Base-by-base conservation (phyloP, 257 asterid genomes). In the Pogostemon cablin region DNA sequence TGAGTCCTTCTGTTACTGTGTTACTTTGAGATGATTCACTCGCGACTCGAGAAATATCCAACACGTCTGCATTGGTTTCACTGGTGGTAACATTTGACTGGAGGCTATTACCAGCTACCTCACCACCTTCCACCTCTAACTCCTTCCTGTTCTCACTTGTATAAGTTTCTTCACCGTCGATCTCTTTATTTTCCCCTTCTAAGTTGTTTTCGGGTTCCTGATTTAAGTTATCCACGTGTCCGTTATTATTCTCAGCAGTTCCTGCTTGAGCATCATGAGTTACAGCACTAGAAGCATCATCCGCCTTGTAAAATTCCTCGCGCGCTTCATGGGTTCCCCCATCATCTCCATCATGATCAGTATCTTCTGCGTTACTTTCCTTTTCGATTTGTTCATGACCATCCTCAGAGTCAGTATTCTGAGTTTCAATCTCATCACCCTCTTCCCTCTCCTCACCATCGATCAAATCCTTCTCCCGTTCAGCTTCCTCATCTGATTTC, bases 261-360 rank as follows among this genome's bases (percentile, higher is more conserved):
- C 7, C 65, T 3, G 15, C 65, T 70, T 69, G 86, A 9, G 82
- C 39, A 71, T 83, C 87, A 69, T 85, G 95, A 9, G 91, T 85
- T 72, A 95, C 99, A n/a, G 96, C 97, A 82, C 98, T 91, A 38
- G 99, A 95, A 68, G 99, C 99, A 81, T 91, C 99, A 75, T 95
- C 99, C 0, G 97, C 99, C 79, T 86, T 95, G 85, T 89, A 95
- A 77, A 81, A 85, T 72, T 89, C 93, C 75, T 91, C 98, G 4
- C 96, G 88, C 32, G 98, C 92, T 69, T 87, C 96, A 9, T 84
- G 86, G 38, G 77, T 75, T 57, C 61, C 81, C 62, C 57, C 78
- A 44, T 81, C 78, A 52, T 71, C 86, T 72, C 72, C 83, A 17
- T 82, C 90, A 56, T 54, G 84, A 58, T 87, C 88, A 9, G 69